Evolutionary conservation across 192 early-diverging fungal genomes (phyloP).

Genomic region (Pilobolus umbonatus): DNA sequence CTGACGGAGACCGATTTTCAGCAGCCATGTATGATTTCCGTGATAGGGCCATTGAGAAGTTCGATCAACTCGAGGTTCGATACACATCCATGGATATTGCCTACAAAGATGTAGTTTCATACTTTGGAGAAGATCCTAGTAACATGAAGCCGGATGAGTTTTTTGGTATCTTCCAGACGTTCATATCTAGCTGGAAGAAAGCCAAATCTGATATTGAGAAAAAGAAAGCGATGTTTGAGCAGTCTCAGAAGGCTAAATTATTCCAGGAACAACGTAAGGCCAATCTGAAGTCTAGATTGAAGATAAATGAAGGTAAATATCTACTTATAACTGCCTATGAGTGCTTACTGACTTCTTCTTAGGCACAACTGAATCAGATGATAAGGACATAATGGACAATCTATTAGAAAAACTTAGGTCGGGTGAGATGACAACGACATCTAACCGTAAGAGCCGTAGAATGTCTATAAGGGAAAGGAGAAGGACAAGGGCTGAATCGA

Average conservation of each 20-base stretch:
- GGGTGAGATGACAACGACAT: conserved; percentile 52
- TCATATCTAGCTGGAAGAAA: conserved; percentile 65
- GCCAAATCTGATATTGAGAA: conserved; percentile 44
- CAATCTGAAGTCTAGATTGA: conserved; percentile 5
- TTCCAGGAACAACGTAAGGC: conserved; percentile 31
- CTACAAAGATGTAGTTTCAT: conserved; percentile 67
- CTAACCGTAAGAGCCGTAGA: conserved; percentile 21
- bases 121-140: conserved; percentile 71
- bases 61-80: conserved; percentile 52
- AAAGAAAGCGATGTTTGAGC: conserved; percentile 33
- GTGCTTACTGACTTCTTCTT: too few relatives aligned
- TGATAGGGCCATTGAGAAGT: conserved; percentile 55
- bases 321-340: too few relatives aligned
- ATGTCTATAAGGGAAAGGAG: conserved; percentile 23
- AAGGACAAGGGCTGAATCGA: conserved; percentile 25
- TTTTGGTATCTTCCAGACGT: conserved; percentile 83
- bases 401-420: conserved; percentile 67
- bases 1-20: conserved; percentile 62
- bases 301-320: conserved; percentile 14
- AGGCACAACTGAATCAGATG: too few relatives aligned
- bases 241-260: conserved; percentile 31
- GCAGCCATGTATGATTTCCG: conserved; percentile 62
- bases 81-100: conserved; percentile 66
- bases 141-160: conserved; percentile 79
- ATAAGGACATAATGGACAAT: conserved; percentile 78